These are phyloP conservation scores for Pleoardoris graminearum DNA, from an alignment of 2,329 filamentous ascomycete genomes.

Conservation along the genomic window DNA sequence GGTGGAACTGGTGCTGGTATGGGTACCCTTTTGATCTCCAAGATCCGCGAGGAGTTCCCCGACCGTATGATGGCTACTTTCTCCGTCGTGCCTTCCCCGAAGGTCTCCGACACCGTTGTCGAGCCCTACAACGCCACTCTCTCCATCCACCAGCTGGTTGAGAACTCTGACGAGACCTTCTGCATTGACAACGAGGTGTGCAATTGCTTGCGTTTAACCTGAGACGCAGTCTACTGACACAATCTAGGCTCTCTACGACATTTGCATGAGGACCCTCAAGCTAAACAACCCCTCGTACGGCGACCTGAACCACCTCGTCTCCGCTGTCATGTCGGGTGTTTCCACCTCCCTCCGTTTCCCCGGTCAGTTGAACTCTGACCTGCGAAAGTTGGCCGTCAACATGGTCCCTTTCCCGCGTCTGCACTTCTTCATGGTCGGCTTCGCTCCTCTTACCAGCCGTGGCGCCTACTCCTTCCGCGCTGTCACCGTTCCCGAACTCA, in stretches of 20 bases:
- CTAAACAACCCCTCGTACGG: constrained; percentile 98
- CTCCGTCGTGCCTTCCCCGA: constrained; percentile 97
- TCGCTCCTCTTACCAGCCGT: constrained; percentile 94
- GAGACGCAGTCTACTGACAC: constrained; percentile 16
- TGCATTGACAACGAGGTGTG: constrained; percentile 97
- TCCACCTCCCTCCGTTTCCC: constrained; percentile 99
- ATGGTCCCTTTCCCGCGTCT: constrained; percentile 99
- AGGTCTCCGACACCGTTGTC: constrained; percentile 99
- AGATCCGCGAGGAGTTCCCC: constrained; percentile 99
- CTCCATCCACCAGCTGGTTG: constrained; percentile 97
- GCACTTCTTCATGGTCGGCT: constrained; percentile 99
- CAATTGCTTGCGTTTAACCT: not conserved
- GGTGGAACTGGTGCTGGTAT: constrained; percentile 99
- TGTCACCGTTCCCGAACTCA: constrained; percentile 95
- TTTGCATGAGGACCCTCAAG: constrained; percentile 99
- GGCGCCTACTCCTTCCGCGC: constrained; percentile 94
- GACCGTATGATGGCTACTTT: constrained; percentile 99
- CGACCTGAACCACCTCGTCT: constrained; percentile 99
- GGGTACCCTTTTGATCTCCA: constrained; percentile 99
- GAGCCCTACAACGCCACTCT: constrained; percentile 99
- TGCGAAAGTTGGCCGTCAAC: constrained; percentile 99
- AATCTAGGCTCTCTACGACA: constrained; percentile 86
- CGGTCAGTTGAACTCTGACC: constrained; percentile 99
- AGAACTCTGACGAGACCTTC: constrained; percentile 99
- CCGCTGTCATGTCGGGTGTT: constrained; percentile 98